Base-by-base conservation (phyloP, 164 flowering plant genomes). In the Macadamia tetraphylla region DNA sequence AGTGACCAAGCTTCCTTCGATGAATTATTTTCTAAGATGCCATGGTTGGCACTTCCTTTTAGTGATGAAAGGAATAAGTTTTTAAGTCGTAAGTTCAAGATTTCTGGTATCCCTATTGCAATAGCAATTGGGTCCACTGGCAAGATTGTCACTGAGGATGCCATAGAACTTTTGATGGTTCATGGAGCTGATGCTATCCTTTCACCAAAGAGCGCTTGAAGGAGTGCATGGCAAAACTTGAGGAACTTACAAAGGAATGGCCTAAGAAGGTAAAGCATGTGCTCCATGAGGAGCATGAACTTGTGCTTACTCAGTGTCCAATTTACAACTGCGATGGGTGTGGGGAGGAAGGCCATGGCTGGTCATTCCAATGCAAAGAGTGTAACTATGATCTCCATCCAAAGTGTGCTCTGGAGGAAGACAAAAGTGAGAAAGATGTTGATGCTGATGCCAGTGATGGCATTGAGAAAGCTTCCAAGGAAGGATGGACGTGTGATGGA, bases 1-100 rank as follows among this genome's bases (percentile, higher is more conserved):
- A 56, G 49, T 0, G 85, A 85, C 43, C 82, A 86, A 32, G 15
- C 76, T 6, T 76, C 90, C 9, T 90, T 88, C 61, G 82, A 88
- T 48, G 87, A 83, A 7, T 86, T 49, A 76, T 88, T 75, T 65
- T 56, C 82, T 0, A 46, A 48, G 6, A 92, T 92, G 96, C 96
- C 94, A 10, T 90, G 96, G 92, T 61, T 88, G 58, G 88, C 92
- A 0, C 81, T 90, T 14, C 94, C 96, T 1, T 87, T 76, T 70
- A 88, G 85, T 1, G 96, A 92, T 51, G 55, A 40, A 9, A 71
- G 86, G 69, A 80, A 81, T 76, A 60, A 68, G 15, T 68, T 64
- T 2, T 62, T 92, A 70, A 70, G 70, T 29, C 76, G 79, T 53
- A 74, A 11, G 1, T 87, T 90, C 79, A 85, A 85, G 74, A 76